Conservation (phyloP, 768 basidiomycete genomes). For the Amanita muscaria region DNA sequence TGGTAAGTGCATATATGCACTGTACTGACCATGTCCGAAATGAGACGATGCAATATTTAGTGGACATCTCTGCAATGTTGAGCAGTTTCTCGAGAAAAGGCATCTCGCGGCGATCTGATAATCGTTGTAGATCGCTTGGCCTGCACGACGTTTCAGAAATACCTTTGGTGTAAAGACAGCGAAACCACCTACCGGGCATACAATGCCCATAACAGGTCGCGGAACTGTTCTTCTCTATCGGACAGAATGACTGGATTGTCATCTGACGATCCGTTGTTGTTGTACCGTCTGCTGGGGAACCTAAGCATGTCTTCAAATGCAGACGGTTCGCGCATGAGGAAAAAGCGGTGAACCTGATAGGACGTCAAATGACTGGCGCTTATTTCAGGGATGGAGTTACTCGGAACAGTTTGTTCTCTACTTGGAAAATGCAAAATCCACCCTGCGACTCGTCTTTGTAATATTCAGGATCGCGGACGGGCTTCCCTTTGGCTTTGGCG, state of each 20-base stretch:
- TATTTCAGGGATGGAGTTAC: conserved; percentile 23
- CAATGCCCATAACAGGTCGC: conserved; percentile 41
- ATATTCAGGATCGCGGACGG: conserved; percentile 25
- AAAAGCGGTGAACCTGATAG: conserved; percentile 35
- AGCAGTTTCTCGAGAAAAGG: conserved; percentile 32
- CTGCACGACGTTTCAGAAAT: conserved; percentile 14
- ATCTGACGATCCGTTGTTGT: conserved; percentile 21
- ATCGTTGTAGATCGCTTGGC: conserved; percentile 29
- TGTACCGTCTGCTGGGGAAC: conserved; percentile 21
- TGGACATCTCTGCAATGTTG: conserved; percentile 37
- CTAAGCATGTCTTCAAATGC: conserved; percentile 34
- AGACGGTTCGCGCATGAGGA: conserved; percentile 33
- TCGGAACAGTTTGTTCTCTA: conserved; percentile 56
- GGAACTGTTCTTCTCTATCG: conserved; percentile 36
- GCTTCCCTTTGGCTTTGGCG: conserved; percentile 7
- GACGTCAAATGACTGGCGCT: neutral
- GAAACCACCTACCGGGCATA: conserved; percentile 33
- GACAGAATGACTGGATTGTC: conserved; percentile 28
- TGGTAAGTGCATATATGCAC: conserved; percentile 27
- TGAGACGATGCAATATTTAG: conserved; percentile 38
- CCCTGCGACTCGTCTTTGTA: conserved; percentile 27
- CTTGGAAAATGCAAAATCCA: conserved; percentile 52
- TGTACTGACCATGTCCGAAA: conserved; percentile 37
- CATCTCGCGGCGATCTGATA: conserved; percentile 11
- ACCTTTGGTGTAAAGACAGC: neutral